A percentile compares a stretch with the other conserved stretches of the same genome.
Evolutionary conservation across 2,329 filamentous ascomycete species (phyloP).

Genomic region (Cytospora leucostoma): DNA sequence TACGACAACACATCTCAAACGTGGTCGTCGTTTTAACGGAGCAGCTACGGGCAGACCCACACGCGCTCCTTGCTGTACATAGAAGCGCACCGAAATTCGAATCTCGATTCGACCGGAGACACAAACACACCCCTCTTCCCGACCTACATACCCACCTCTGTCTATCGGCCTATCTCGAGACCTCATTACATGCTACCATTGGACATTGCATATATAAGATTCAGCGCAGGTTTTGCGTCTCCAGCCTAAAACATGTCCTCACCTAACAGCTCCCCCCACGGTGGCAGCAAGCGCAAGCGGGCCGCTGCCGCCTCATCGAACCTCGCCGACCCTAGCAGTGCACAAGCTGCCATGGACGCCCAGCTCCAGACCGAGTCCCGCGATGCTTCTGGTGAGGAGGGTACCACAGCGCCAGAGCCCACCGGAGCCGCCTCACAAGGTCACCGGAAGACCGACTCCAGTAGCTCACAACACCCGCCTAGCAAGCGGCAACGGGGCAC

Average conservation of each 20-base stretch:
- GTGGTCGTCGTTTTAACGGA: constrained; percentile 3
- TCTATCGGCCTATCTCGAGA: constrained; percentile 8
- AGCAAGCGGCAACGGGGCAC: constrained; percentile 70
- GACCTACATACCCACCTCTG: constrained; percentile 6
- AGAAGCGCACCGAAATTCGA: constrained; percentile 23
- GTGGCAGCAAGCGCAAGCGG: constrained; percentile 77
- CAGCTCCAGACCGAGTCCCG: constrained; percentile 73
- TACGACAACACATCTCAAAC: constrained; percentile 4
- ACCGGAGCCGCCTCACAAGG: constrained; percentile 44
- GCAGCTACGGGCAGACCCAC: constrained; percentile 13
- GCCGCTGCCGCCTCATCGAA: constrained; percentile 54
- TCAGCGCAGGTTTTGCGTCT: constrained; percentile 6
- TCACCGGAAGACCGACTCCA: constrained; percentile 57
- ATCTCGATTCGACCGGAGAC: constrained; percentile 10
- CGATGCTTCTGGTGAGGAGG: constrained; percentile 82
- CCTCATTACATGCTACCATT: neutral
- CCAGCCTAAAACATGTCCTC: constrained; percentile 56
- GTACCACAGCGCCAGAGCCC: constrained; percentile 67
- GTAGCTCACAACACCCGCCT: constrained; percentile 55
- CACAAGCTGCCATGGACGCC: constrained; percentile 43
- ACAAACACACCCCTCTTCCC: constrained; percentile 10
- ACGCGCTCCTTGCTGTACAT: constrained; percentile 7
- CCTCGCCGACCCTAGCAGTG: constrained; percentile 28
- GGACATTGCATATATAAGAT: neutral
- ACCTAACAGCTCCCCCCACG: constrained; percentile 51